Evolutionary conservation across 139 green algal species (phyloP).

Genomic region (Spirogloea muscicola): DNA sequence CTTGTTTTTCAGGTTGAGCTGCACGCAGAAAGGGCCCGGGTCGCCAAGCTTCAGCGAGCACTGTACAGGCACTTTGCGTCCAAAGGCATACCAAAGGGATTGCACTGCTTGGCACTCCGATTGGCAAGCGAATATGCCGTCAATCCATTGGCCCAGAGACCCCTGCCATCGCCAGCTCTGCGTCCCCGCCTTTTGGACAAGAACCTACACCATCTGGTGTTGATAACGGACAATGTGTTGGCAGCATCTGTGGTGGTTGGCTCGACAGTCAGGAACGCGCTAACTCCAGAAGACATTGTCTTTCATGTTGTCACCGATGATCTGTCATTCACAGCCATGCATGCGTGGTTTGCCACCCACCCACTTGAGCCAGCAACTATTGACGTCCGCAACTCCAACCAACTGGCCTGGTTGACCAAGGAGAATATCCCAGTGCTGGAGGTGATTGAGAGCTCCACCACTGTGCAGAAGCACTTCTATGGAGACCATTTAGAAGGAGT

Average conservation of each 20-base stretch:
- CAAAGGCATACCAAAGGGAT: slow-evolving; percentile 31
- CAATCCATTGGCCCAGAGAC: slow-evolving; percentile 5
- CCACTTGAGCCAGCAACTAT: slow-evolving; percentile 9
- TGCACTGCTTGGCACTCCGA: slow-evolving; percentile 30
- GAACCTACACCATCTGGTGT: slow-evolving; percentile 5
- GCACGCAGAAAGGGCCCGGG: slow-evolving; percentile 16
- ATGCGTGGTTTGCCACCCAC: slow-evolving; percentile 32
- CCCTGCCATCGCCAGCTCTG: not conserved
- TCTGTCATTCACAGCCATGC: slow-evolving; percentile 27
- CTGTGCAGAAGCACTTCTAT: too few relatives aligned
- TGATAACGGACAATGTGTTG: slow-evolving; percentile 42
- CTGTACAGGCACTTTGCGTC: slow-evolving; percentile 34
- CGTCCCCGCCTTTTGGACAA: not conserved
- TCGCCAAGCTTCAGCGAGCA: slow-evolving; percentile 23
- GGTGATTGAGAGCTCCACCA: too few relatives aligned
- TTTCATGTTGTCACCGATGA: slow-evolving; percentile 43
- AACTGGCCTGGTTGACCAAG: slow-evolving; percentile 26
- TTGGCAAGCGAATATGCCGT: slow-evolving; percentile 10
- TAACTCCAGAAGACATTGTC: too few relatives aligned
- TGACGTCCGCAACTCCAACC: slow-evolving; percentile 18
- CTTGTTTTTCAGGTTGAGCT: slow-evolving; percentile 21
- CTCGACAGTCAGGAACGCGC: slow-evolving; percentile 23
- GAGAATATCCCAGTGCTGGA: slow-evolving; percentile 29
- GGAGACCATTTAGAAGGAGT: too few relatives aligned
- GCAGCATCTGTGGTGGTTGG: slow-evolving; percentile 28